Conservation (phyloP, 73 alveolate species). For the Tetrahymena elliotti region DNA sequence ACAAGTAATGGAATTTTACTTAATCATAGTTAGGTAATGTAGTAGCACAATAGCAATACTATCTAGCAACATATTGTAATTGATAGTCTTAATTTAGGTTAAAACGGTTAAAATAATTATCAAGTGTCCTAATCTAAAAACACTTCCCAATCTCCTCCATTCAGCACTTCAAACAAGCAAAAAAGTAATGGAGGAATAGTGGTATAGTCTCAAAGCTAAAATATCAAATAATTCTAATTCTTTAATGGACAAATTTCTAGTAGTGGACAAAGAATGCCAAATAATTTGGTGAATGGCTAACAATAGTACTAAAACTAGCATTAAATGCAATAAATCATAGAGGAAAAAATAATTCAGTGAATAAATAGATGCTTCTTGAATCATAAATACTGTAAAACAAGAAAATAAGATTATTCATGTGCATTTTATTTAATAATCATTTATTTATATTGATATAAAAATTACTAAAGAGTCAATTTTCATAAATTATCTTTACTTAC, state of each 20-base stretch:
- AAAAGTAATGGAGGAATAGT: background rate
- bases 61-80: background rate
- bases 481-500: too few species aligned
- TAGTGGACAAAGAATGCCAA: background rate
- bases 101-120: background rate
- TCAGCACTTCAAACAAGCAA: background rate
- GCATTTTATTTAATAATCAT: too few species aligned
- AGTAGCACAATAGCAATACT: background rate
- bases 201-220: background rate
- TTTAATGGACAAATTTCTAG: background rate
- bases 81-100: background rate
- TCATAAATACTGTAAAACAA: background rate
- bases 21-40: background rate
- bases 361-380: background rate
- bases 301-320: background rate
- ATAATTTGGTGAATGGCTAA: background rate
- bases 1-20: background rate
- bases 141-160: background rate
- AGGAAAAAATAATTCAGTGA: background rate
- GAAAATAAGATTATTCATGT: too few species aligned
- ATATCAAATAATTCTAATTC: background rate
- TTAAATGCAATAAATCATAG: background rate
- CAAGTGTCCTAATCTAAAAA: background rate
- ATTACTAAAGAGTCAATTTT: too few species aligned
- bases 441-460: too few species aligned